phyloP scores from a whole-genome alignment of 495 filamentous ascomycete genomes.

The Aspergillus asperescens region DNA sequence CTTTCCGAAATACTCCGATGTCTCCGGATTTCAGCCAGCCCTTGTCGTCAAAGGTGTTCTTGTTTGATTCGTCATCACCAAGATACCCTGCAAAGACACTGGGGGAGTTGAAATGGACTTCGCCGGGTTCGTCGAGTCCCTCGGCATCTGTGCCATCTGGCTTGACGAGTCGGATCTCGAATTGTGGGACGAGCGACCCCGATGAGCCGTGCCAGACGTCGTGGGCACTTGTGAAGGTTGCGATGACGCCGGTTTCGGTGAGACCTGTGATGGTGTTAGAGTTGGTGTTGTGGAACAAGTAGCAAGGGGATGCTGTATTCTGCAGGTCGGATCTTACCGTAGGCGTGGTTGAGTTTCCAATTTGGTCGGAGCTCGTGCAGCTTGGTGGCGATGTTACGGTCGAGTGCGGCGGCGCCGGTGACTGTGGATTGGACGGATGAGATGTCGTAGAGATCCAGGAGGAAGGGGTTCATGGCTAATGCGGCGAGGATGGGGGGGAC shows the following conservation, averaged over 20 bases:
- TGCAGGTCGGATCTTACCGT: slow-evolving; percentile 3
- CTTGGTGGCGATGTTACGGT: neutral
- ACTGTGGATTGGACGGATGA: slow-evolving; percentile 9
- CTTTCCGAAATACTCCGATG: slow-evolving; percentile 44
- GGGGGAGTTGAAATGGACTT: slow-evolving; percentile 8
- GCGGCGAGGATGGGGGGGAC: slow-evolving; percentile 12
- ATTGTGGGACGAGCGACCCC: slow-evolving; percentile 4
- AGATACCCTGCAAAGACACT: slow-evolving; percentile 9
- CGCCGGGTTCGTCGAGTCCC: slow-evolving; percentile 11
- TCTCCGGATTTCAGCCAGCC: slow-evolving; percentile 53
- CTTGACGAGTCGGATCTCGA: slow-evolving; percentile 6
- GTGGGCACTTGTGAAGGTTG: slow-evolving; percentile 1
- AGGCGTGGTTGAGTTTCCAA: slow-evolving; percentile 9
- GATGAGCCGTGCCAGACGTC: slow-evolving; percentile 13
- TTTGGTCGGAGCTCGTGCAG: slow-evolving; percentile 2
- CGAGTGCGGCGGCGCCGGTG: slow-evolving; percentile 10
- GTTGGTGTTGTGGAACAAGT: neutral
- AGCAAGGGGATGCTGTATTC: neutral
- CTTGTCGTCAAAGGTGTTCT: slow-evolving; percentile 19
- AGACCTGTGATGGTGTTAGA: neutral
- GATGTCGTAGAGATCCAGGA: slow-evolving; percentile 8
- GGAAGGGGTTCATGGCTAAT: slow-evolving; percentile 9
- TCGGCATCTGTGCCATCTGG: slow-evolving; percentile 5
- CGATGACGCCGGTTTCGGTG: slow-evolving; percentile 12
- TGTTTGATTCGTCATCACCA: slow-evolving; percentile 8